These are phyloP conservation scores for Septoria linicola DNA, from an alignment of 2,329 filamentous ascomycete genomes.

Conservation along the genomic window DNA sequence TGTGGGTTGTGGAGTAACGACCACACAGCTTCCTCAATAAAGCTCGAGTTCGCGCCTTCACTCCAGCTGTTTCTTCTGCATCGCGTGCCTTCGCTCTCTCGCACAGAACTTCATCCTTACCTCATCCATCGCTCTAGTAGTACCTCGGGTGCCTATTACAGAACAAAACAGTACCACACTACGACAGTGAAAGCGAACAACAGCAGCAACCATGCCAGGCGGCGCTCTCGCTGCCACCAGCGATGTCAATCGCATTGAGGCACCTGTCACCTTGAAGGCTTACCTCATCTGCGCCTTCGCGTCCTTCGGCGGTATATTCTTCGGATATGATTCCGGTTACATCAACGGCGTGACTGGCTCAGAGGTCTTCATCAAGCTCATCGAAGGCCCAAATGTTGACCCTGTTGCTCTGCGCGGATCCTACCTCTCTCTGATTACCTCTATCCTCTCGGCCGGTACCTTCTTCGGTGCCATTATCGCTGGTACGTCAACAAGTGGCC, in stretches of 20 bases:
- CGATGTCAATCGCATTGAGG: slow-evolving; percentile 55
- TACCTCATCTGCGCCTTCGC: slow-evolving; percentile 47
- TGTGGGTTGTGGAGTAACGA: neutral
- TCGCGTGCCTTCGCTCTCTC: slow-evolving; percentile 5
- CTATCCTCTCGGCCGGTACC: slow-evolving; percentile 68
- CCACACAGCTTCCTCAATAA: neutral
- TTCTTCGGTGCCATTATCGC: slow-evolving; percentile 78
- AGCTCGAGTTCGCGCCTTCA: neutral
- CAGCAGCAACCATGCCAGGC: slow-evolving; percentile 23
- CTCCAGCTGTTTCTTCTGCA: slow-evolving; percentile 8
- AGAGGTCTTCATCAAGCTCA: slow-evolving; percentile 52
- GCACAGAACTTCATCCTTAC: neutral
- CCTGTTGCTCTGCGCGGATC: slow-evolving; percentile 34
- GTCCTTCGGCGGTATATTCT: slow-evolving; percentile 63
- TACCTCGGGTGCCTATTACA: slow-evolving; percentile 1
- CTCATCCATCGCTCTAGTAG: neutral
- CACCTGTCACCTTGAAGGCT: slow-evolving; percentile 49
- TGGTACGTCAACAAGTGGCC: too few species aligned
- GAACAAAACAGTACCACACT: neutral
- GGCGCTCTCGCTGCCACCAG: slow-evolving; percentile 42
- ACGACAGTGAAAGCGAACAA: neutral
- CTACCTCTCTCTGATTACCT: slow-evolving; percentile 63
- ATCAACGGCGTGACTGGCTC: slow-evolving; percentile 56
- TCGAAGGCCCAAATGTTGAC: slow-evolving; percentile 45
- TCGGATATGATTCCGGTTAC: slow-evolving; percentile 76